Conservation (phyloP, 495 filamentous ascomycete species). For the Apiosordaria backusii region DNA sequence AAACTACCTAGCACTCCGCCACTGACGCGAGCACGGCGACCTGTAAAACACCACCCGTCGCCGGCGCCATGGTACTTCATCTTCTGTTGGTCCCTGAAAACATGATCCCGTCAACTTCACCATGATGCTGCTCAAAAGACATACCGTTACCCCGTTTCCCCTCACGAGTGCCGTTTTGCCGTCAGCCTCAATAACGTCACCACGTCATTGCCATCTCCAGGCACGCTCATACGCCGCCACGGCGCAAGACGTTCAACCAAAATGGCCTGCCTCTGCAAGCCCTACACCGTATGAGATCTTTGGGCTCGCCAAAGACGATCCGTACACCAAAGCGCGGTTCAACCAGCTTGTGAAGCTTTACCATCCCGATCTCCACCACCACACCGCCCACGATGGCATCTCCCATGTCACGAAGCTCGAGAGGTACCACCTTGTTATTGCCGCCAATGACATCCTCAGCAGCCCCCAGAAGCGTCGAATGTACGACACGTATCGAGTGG, state of each 20-base stretch:
- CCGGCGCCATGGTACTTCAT: slow-evolving; percentile 15
- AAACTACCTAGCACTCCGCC: background rate
- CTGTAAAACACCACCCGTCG: background rate
- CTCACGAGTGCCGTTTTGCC: slow-evolving; percentile 19
- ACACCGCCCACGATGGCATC: slow-evolving; percentile 43
- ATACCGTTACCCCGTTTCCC: slow-evolving; percentile 29
- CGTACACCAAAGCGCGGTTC: slow-evolving; percentile 79
- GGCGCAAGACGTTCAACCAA: slow-evolving; percentile 23
- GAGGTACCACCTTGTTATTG: slow-evolving; percentile 80
- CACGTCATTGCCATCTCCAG: slow-evolving; percentile 20
- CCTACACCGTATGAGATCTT: slow-evolving; percentile 96
- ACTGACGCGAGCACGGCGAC: background rate
- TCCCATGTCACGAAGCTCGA: slow-evolving; percentile 63
- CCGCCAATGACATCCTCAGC: slow-evolving; percentile 86
- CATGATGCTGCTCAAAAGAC: slow-evolving; percentile 35
- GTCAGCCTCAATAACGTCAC: slow-evolving; percentile 31
- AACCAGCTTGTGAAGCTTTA: slow-evolving; percentile 93
- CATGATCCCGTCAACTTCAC: slow-evolving; percentile 24
- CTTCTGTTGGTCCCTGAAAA: slow-evolving; percentile 12
- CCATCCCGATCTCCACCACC: slow-evolving; percentile 73
- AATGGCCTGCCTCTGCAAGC: slow-evolving; percentile 39
- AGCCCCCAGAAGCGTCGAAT: slow-evolving; percentile 70
- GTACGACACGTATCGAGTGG: slow-evolving; percentile 77
- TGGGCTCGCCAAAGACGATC: slow-evolving; percentile 53
- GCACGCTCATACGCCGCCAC: slow-evolving; percentile 26